A percentile compares a stretch with the other conserved stretches of the same genome.
Conservation (phyloP, 2,329 filamentous ascomycete genomes). For the Penicillium sp. region DNA sequence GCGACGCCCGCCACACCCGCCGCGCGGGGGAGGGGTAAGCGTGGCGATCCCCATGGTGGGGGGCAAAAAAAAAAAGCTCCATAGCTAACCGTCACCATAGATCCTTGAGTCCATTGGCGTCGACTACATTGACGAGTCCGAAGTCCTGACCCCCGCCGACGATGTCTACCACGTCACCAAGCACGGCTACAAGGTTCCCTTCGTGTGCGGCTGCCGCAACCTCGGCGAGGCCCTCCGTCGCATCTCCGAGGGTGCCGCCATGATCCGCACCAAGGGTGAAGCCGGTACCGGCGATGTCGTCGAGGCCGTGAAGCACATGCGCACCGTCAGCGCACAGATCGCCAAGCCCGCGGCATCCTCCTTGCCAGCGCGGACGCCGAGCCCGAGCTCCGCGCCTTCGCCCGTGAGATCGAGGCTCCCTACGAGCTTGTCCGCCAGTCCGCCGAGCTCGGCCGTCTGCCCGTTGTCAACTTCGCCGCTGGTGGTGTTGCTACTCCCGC, state of each 20-base stretch:
- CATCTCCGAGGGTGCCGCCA: conserved; percentile 90
- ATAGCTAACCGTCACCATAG: conserved; percentile 43
- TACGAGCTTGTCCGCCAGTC: conserved; percentile 81
- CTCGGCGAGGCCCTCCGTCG: conserved; percentile 89
- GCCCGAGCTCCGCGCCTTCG: conserved; percentile 74
- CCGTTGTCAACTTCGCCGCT: conserved; percentile 96
- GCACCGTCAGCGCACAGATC: conserved; percentile 83
- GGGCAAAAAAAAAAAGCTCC: neutral
- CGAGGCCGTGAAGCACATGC: conserved; percentile 95
- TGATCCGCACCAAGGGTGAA: conserved; percentile 99
- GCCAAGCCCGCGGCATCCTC: conserved; percentile 65
- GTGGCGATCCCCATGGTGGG: neutral
- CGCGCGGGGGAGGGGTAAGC: conserved; percentile 2
- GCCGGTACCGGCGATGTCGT: conserved; percentile 96
- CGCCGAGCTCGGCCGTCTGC: conserved; percentile 81
- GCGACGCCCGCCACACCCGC: neutral
- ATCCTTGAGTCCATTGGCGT: conserved; percentile 93
- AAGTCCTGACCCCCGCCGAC: conserved; percentile 95
- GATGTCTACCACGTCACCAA: conserved; percentile 91
- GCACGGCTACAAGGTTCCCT: conserved; percentile 76
- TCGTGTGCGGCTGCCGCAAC: conserved; percentile 95
- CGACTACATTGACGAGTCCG: conserved; percentile 97
- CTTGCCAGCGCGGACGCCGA: conserved; percentile 52
- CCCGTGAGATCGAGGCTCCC: conserved; percentile 78
- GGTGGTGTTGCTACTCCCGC: conserved; percentile 99